These are phyloP conservation scores for Biscutella laevigata DNA, from an alignment of 441 rosid species.

Conservation along the genomic window DNA sequence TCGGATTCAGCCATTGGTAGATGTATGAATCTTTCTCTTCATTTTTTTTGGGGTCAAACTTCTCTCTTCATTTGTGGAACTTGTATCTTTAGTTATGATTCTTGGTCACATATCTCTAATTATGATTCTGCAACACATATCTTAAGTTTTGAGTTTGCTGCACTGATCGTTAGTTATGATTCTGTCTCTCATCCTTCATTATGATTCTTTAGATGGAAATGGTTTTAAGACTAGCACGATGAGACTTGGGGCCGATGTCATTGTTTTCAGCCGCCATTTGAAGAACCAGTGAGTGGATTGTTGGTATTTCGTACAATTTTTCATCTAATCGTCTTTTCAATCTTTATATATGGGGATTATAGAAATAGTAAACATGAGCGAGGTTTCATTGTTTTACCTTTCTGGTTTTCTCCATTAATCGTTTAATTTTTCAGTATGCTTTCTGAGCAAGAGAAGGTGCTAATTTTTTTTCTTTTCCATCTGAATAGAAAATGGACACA, in stretches of 20 bases:
- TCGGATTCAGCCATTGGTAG: conserved; percentile 68
- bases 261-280: conserved; percentile 75
- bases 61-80: neutral
- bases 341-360: neutral
- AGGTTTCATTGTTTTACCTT: neutral
- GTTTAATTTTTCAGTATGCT: neutral
- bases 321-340: neutral
- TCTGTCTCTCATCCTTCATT: conserved; percentile 14
- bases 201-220: conserved; percentile 74
- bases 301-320: neutral
- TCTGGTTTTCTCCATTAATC: neutral
- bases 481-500: conserved; percentile 52
- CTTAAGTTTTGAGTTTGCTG: conserved; percentile 13
- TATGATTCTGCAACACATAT: neutral
- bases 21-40: conserved; percentile 39
- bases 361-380: neutral
- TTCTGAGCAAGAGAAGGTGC: conserved; percentile 2
- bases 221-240: conserved; percentile 98
- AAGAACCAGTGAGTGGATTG: conserved; percentile 47
- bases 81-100: conserved; percentile 17
- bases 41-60: neutral
- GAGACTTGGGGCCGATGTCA: conserved; percentile 86
- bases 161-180: conserved; percentile 7
- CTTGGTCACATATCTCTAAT: conserved; percentile 7
- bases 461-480: conserved; percentile 22